Base-by-base conservation (phyloP, 306 rosid genomes). In the Elaeagnus macrophylla region DNA sequence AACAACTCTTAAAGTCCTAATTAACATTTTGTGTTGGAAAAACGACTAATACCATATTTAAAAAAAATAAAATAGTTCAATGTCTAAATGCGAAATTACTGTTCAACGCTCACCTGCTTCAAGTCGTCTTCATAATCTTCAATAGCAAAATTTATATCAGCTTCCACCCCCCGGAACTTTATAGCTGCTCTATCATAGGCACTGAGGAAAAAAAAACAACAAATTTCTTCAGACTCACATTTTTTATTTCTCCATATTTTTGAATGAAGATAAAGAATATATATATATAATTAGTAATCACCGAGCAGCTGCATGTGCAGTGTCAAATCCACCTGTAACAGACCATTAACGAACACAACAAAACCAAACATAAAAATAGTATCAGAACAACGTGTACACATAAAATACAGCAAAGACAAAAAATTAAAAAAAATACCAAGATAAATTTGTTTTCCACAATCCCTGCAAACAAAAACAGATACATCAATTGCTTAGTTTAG, bases 271-370 rank as follows among this genome's bases (percentile, higher is more conserved):
- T 25, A 20, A 20, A 20, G 32, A 20, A 20, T 20, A n/a, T n/a
- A n/a, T n/a, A n/a, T n/a, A n/a, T n/a, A n/a, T n/a, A n/a, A n/a
- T n/a, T n/a, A n/a, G 32, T 60, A 55, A 81, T 82, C 75, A 93
- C 99, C 99, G 99, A 50, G 99, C 99, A 84, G 99, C 99, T 61
- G 99, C 99, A 87, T 93, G 99, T 65, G 99, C 99, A 10, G 99
- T 93, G 84, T 93, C 99, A 76, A 93, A 93, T 77, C 99, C 99
- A 78, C 99, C 99, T 93, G 59, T 70, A 75, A 72, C 43, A 40
- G 67, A 69, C 62, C 63, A 75, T 74, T n/a, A n/a, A n/a, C n/a
- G n/a, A n/a, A 25, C 70, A 66, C 71, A 45, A 71, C 67, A 78
- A 50, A 48, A 60, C n/a, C 54, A 51, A 25, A 25, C 4, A 25